phyloP scores from a whole-genome alignment of 2,329 filamentous ascomycete genomes.

The Didymella pomorum region DNA sequence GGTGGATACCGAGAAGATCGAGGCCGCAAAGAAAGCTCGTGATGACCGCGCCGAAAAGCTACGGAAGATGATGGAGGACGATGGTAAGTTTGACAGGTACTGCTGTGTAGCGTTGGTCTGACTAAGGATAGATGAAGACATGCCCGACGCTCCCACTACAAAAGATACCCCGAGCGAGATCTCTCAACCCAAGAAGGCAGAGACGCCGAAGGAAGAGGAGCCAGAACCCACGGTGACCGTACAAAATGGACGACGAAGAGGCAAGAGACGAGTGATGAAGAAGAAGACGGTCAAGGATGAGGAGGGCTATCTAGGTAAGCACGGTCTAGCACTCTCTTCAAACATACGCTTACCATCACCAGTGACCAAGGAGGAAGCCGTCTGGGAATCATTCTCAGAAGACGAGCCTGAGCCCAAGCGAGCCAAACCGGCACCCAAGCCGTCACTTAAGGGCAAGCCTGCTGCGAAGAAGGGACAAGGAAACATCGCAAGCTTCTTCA shows the following conservation, averaged over 20 bases:
- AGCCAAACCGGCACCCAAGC: conserved; percentile 55
- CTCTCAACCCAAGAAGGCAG: conserved; percentile 29
- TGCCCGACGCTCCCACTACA: conserved; percentile 62
- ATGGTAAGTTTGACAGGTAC: conserved; percentile 53
- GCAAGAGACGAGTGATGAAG: conserved; percentile 81
- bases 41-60: conserved; percentile 72
- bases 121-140: conserved; percentile 60
- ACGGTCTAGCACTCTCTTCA: conserved; percentile 2
- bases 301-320: conserved; percentile 84
- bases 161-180: conserved; percentile 51
- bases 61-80: conserved; percentile 78
- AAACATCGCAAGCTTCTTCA: conserved; percentile 92
- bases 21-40: conserved; percentile 54
- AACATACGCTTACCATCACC: conserved; percentile 22
- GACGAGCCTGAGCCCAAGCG: conserved; percentile 74
- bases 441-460: conserved; percentile 60
- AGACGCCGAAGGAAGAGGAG: conserved; percentile 33
- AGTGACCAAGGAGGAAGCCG: conserved; percentile 86
- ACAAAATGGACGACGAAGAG: conserved; percentile 73
- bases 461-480: conserved; percentile 67
- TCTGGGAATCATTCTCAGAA: conserved; percentile 94
- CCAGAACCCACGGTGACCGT: conserved; percentile 56
- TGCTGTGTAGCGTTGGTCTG: conserved; percentile 6
- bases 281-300: conserved; percentile 89
- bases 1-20: conserved; percentile 43